A percentile compares a stretch with the other conserved stretches of the same genome.
Evolutionary conservation across 371 early-diverging fungal genomes (phyloP).

Genomic region (Mortierella polycephala): DNA sequence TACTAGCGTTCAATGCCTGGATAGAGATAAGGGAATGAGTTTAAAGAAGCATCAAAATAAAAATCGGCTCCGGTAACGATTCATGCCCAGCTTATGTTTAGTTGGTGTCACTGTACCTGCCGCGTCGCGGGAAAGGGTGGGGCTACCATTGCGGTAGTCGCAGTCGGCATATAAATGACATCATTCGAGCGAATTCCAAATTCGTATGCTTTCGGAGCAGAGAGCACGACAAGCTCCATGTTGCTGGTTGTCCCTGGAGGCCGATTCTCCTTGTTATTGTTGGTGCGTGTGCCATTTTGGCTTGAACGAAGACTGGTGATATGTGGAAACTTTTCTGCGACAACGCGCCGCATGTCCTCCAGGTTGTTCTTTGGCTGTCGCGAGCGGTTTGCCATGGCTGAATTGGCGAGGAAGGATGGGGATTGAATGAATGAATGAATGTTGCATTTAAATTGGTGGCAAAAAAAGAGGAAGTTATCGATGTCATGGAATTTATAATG

Average conservation of each 20-base stretch:
- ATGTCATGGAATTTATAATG: not conserved
- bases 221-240: slow-evolving; percentile 35
- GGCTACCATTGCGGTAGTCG: not conserved
- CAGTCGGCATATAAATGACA: slow-evolving; percentile 13
- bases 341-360: slow-evolving; percentile 36
- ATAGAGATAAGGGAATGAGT: not conserved
- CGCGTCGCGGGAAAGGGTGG: not conserved
- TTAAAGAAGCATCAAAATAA: not conserved
- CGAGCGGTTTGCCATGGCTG: slow-evolving; percentile 31
- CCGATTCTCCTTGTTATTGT: slow-evolving; percentile 28
- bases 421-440: not conserved
- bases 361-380: slow-evolving; percentile 44
- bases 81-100: too few relatives aligned
- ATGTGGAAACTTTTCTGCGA: slow-evolving; percentile 37
- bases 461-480: not conserved
- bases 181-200: slow-evolving; percentile 38
- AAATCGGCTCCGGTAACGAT: not conserved
- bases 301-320: slow-evolving; percentile 26
- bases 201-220: slow-evolving; percentile 24
- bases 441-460: not conserved
- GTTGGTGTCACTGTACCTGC: slow-evolving; percentile 14
- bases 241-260: slow-evolving; percentile 6
- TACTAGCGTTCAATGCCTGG: slow-evolving; percentile 22
- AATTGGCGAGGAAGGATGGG: not conserved
- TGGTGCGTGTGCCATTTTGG: not conserved